Evolutionary conservation across 768 basidiomycete species (phyloP).

Genomic region (Goffeauzyma gilvescens): DNA sequence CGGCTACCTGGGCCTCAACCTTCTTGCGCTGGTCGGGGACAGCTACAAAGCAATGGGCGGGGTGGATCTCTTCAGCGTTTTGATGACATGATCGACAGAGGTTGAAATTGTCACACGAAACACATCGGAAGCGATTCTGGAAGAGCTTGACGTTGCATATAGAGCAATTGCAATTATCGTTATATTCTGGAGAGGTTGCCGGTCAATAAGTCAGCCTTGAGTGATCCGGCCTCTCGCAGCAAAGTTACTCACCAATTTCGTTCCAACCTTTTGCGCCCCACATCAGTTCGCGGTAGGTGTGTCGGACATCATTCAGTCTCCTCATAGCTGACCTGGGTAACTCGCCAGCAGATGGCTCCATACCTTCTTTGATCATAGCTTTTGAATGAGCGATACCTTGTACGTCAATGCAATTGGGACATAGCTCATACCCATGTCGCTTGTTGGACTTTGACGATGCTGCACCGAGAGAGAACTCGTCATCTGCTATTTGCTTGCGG

Average conservation of each 20-base stretch:
- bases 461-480: too few relatives aligned
- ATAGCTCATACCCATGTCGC: slow-evolving; percentile 57
- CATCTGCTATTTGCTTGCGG: too few relatives aligned
- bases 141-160: slow-evolving; percentile 52
- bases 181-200: slow-evolving; percentile 43
- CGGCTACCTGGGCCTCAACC: not conserved
- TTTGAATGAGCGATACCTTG: slow-evolving; percentile 56
- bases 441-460: too few relatives aligned
- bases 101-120: slow-evolving; percentile 57
- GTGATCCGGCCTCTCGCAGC: not conserved
- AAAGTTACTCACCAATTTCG: slow-evolving; percentile 51
- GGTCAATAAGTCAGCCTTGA: not conserved
- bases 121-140: slow-evolving; percentile 62
- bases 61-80: slow-evolving; percentile 76
- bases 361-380: slow-evolving; percentile 36
- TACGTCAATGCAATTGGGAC: slow-evolving; percentile 55
- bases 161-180: slow-evolving; percentile 58
- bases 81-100: slow-evolving; percentile 56
- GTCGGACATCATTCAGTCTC: not conserved
- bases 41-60: slow-evolving; percentile 63
- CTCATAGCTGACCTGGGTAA: not conserved
- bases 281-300: slow-evolving; percentile 67
- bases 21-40: slow-evolving; percentile 43
- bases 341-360: slow-evolving; percentile 6
- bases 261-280: slow-evolving; percentile 74